A percentile compares a stretch with the other conserved stretches of the same genome.
Conservation (phyloP, 1,284 basidiomycete genomes). For the Leccinum pachyderme region DNA sequence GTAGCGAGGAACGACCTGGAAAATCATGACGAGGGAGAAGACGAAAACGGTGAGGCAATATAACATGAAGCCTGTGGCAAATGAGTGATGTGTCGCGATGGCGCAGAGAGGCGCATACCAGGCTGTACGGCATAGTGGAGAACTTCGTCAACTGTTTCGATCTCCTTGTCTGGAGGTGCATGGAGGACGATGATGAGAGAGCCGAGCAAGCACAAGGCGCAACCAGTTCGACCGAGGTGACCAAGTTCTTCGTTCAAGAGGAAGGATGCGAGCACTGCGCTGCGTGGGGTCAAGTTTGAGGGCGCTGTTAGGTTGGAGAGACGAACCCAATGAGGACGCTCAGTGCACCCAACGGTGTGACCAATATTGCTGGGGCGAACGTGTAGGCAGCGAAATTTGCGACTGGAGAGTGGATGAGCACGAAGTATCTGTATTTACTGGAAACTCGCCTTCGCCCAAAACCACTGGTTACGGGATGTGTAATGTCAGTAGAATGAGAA, state of each 20-base stretch:
- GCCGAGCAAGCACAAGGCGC: constrained; percentile 88
- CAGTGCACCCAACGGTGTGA: constrained; percentile 93
- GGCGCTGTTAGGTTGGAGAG: neutral
- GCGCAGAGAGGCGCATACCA: constrained; percentile 49
- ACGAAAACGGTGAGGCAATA: constrained; percentile 87
- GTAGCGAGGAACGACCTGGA: constrained; percentile 81
- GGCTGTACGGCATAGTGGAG: constrained; percentile 87
- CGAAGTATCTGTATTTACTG: neutral
- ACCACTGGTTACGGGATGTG: constrained; percentile 58
- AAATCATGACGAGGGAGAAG: constrained; percentile 87
- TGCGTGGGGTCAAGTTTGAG: constrained; percentile 35
- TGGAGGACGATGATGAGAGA: constrained; percentile 96
- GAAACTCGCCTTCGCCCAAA: constrained; percentile 74
- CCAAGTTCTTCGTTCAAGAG: constrained; percentile 93
- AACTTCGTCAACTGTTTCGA: constrained; percentile 94
- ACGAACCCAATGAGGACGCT: constrained; percentile 95
- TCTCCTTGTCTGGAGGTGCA: constrained; percentile 93
- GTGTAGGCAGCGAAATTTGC: constrained; percentile 99
- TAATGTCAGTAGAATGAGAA: constrained; percentile 1
- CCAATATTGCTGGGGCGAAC: constrained; percentile 95
- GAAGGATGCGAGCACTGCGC: constrained; percentile 91
- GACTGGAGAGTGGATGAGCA: constrained; percentile 48
- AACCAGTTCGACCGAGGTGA: constrained; percentile 89
- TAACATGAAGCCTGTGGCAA: constrained; percentile 71
- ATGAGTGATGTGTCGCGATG: constrained; percentile 6